Evolutionary conservation across 768 basidiomycete genomes (phyloP), one percentile per base, ranked within the genome.

Genomic region (Astraeus odoratus): DNA sequence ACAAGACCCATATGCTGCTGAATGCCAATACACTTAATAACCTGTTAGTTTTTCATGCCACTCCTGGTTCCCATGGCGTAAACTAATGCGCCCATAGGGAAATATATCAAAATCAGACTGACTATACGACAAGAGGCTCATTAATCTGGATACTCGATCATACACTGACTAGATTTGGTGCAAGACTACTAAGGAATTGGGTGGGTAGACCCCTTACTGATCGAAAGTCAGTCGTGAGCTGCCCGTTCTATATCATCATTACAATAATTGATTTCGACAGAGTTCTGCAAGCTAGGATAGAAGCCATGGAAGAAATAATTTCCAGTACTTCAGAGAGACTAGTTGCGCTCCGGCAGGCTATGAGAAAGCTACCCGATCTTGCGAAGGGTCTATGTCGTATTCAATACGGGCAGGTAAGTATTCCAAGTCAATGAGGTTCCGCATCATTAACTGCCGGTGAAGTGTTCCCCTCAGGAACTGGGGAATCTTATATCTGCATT

Each of bases 41-140:
- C 58, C 64, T 95, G 66, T 78, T 48, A 13, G 75, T 61, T 29
- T 40, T 18, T 5, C 19, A 30, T 22, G 49, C 23, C n/a, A 19
- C 6, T 44, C 22, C 19, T 25, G 10, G 2, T 8, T 27, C 3
- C 37, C 19, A 23, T 7, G 38, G 15, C 18, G 38, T 49, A 36
- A 51, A 40, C 7, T n/a, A 13, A 26, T 45, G 8, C 13, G 7
- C 20, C 24, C 30, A 33, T 49, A 80, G 80, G 35, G 94, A 98
- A 63, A 80, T 99, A n/a, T 94, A 89, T 60, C 77, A 81, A 26
- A 98, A 97, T 54, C 84, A 87, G 57, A 91, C 89, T 1, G 85
- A 96, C 58, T 76, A 76, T 44, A 78, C 75, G 9, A 68, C 74
- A 16, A 74, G 67, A 46, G 94, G 93, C 4, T 86, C 89, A 40